Evolutionary conservation across 805 yeast genomes (phyloP), one percentile per base, ranked within the genome.

Genomic region (Cephaloascus fragrans): DNA sequence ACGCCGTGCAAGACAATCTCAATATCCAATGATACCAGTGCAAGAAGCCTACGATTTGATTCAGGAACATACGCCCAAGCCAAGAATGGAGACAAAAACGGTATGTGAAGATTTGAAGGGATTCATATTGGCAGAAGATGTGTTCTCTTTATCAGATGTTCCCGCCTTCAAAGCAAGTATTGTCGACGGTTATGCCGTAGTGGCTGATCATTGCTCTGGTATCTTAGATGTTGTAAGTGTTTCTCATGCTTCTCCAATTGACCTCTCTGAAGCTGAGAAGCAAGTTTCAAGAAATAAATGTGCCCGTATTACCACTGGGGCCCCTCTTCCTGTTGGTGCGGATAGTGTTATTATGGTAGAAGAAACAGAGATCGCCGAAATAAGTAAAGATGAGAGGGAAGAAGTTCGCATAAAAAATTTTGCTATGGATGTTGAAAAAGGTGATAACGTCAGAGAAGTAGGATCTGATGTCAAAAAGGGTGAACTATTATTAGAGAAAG

Each of bases 121-220:
- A 2, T 53, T 55, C 36, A 59, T 67, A 4, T 32, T 70, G 4
- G 68, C 74, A 4, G 67, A 68, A 40, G 71, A 69, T 40, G 42
- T 73, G 2, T 36, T 32, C 28, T 56, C 76, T 1, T 55, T 61
- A 0, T 44, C 55, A 1, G 53, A 61, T 39, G 73, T 71, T 10
- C 79, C 79, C 0, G 56, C 61, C 15, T 73, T 69, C 51, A 48
- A 72, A n/a, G 77, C 80, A 2, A 67, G 75, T 41, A 69, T 73
- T 19, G 78, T 73, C 3, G 80, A 73, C 46, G 80, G 80, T 0
- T 73, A 73, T 44, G 78, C 79, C 1, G 73, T 72, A 1, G 41
- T 55, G 4, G 61, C 62, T 41, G 38, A 59, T 0, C 76, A 69
- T 45, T 70, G 75, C 8, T 69, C 75, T 0, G 75, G 72, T 1